Base-by-base conservation (phyloP, 768 basidiomycete genomes). In the Leccinum broughii region DNA sequence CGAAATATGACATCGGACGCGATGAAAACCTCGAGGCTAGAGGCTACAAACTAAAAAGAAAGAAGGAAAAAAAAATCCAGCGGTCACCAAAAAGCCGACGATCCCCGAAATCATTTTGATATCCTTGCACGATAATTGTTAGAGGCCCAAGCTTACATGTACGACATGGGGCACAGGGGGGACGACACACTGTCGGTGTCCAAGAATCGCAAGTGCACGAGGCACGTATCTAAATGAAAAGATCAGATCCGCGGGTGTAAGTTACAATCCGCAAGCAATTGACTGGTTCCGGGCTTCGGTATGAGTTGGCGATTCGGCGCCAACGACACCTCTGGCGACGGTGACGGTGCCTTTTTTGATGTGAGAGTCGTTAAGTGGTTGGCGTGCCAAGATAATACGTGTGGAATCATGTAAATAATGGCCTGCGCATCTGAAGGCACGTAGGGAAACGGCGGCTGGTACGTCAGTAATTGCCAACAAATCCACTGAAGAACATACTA, bases 211-310 rank as follows among this genome's bases (percentile, higher is more conserved):
- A 46, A 46, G 48, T 56, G 50, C 73, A 74, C 67, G 71, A 73
- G 71, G 72, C 63, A 28, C 26, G 51, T 58, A 62, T 60, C 51
- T 34, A 64, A 70, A 65, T 61, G 66, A 61, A 65, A 50, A 59
- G 56, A 57, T 64, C 54, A 71, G 69, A 71, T 71, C 73, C 72
- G 72, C 73, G 73, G 72, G 64, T 60, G 60, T 73, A 71, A 71
- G 59, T 59, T 28, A n/a, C 30, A 54, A 37, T 34, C 49, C 60
- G 44, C 57, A 63, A 50, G 56, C 63, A 66, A 63, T 63, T 60
- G 63, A 59, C 53, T 48, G 60, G 35, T 54, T 57, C 60, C 61
- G 55, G 55, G 49, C 56, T 65, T 71, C 63, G 61, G 62, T 55
- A 51, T 68, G 61, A 63, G 59, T 56, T 68, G 60, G 66, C 57